Percentiles rank a stretch among this genome's conserved stretches.
Conservation (phyloP, 2,329 filamentous ascomycete species). For the Nemania sp. region DNA sequence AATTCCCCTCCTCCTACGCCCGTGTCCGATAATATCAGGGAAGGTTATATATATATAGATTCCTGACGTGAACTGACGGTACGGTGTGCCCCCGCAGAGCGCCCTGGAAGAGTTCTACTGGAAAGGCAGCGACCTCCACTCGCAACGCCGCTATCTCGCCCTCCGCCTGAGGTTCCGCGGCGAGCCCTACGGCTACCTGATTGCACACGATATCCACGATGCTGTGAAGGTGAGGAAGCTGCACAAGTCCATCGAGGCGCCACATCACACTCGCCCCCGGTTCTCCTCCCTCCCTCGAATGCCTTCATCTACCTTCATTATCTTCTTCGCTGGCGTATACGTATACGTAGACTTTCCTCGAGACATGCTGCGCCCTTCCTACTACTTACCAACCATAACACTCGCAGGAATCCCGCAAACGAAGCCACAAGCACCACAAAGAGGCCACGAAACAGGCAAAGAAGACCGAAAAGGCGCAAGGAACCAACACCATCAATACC, state of each 20-base stretch:
- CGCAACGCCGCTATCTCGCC: constrained; percentile 27
- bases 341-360: neutral
- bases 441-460: constrained; percentile 5
- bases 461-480: neutral
- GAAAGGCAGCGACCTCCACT: constrained; percentile 34
- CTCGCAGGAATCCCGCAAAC: constrained; percentile 18
- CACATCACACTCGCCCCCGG: too few relatives aligned
- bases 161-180: constrained; percentile 30
- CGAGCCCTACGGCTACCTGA: constrained; percentile 30
- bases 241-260: neutral
- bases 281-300: neutral
- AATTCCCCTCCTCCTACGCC: too few relatives aligned
- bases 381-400: constrained; percentile 4
- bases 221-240: constrained; percentile 25
- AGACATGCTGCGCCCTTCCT: neutral
- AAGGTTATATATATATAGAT: neutral
- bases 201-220: constrained; percentile 35
- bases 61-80: neutral
- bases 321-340: neutral
- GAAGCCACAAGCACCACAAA: neutral
- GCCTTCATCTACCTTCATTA: neutral
- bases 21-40: neutral
- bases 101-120: constrained; percentile 26
- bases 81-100: neutral
- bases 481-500: neutral